phyloP scores from a whole-genome alignment of 1,139 yeast genomes.

The Cylindricascospora bacillispora region DNA sequence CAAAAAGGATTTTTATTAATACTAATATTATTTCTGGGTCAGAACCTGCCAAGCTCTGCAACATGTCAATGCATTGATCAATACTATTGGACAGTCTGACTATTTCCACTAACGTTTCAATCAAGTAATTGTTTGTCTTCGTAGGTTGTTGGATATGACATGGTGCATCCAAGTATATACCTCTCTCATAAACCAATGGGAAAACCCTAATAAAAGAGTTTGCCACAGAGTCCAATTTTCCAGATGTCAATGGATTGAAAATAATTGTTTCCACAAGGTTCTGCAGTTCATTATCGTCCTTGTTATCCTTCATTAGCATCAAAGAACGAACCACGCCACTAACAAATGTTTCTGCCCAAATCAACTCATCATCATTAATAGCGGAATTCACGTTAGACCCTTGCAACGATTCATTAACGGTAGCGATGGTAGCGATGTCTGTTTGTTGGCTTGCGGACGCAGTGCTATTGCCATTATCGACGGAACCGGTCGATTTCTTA shows the following conservation, averaged over 20 bases:
- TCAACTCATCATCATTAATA: constrained; percentile 25
- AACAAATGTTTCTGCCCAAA: constrained; percentile 80
- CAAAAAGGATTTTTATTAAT: constrained; percentile 37
- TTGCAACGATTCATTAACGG: constrained; percentile 7
- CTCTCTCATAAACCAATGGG: constrained; percentile 49
- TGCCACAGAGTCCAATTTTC: constrained; percentile 30
- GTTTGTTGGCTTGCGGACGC: no score
- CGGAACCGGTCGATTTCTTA: background rate
- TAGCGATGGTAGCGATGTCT: constrained; percentile 1
- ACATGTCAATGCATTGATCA: constrained; percentile 47
- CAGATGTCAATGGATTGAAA: constrained; percentile 49
- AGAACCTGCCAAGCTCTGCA: constrained; percentile 28
- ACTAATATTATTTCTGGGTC: constrained; percentile 47
- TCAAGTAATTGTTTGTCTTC: constrained; percentile 70
- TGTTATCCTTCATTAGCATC: constrained; percentile 56
- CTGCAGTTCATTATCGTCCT: constrained; percentile 56
- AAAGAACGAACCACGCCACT: constrained; percentile 66
- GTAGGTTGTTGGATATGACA: constrained; percentile 38
- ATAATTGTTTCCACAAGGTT: constrained; percentile 47
- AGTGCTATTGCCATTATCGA: constrained; percentile 2
- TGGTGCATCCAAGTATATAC: constrained; percentile 51
- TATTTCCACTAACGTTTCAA: constrained; percentile 66
- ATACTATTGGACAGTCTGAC: constrained; percentile 59
- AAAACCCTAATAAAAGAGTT: constrained; percentile 38
- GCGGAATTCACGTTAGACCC: constrained; percentile 5